Base-by-base conservation (phyloP, 148 eudicot genomes). In the Cornus controversa region DNA sequence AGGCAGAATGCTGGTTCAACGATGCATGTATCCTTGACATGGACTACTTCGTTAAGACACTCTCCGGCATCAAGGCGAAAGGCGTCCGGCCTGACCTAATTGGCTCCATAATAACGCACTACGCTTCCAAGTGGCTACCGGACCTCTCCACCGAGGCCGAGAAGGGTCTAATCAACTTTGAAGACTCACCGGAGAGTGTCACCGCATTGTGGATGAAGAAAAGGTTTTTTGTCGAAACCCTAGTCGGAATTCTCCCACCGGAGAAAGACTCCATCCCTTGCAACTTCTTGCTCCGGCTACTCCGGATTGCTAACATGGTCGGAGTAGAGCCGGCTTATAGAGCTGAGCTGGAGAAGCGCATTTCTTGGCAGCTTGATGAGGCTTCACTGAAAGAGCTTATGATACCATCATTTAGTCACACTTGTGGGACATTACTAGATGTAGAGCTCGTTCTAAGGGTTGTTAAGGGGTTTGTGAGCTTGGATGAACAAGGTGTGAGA, bases 371-470 rank as follows among this genome's bases (percentile, higher is more conserved):
- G 74, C 85, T 94, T 4, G 94, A 91, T 27, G 85, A 90, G 67
- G 98, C 97, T 2, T 77, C 91, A 20, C 69, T 94, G 57, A 77
- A 82, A 70, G 98, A 94, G 82, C 68, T 94, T 16, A 84, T 92
- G 89, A 91, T 94, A 80, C 98, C 98, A 9, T 84, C 89, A 2
- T 94, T 94, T 76, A 87, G 88, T 71, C 97, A 92, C 74, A 86
- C 87, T 18, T 87, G 90, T 74, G 82, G 77, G 71, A 93, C 96
- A n/a, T 78, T 92, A 72, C 76, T 88, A 20, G 98, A 92, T 70
- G 89, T 94, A 1, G 94, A 84, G 75, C 88, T 91, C 3, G 89
- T 91, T 9, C 37, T 80, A 53, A 77, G 98, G 78, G 71, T 94
- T 69, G 96, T 90, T 0, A 85, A 80, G 81, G 68, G 86, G 85